Percentiles rank a stretch among this genome's conserved stretches.
Evolutionary conservation across 2,329 filamentous ascomycete genomes (phyloP).

Genomic region (Scedosporium boydii): DNA sequence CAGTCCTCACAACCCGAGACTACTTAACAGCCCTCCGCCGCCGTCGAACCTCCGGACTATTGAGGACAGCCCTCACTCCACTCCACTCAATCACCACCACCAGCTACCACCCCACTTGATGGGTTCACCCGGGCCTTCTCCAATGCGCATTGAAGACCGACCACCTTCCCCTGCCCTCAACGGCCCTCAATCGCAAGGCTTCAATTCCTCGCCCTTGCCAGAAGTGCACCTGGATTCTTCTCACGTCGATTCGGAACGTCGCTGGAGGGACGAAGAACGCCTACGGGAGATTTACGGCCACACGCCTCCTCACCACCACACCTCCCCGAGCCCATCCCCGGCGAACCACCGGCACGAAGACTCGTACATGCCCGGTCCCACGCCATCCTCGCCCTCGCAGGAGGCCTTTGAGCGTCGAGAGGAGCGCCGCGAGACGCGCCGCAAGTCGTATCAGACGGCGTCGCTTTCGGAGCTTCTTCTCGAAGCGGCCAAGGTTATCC

Average conservation of each 20-base stretch:
- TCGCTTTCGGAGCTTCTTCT: conserved; percentile 44
- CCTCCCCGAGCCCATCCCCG: conserved; percentile 2
- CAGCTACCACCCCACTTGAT: neutral
- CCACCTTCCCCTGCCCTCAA: neutral
- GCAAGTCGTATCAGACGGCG: conserved; percentile 26
- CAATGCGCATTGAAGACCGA: conserved; percentile 1
- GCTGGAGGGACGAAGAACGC: conserved; percentile 37
- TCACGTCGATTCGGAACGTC: conserved; percentile 22
- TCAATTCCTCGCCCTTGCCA: conserved; percentile 9
- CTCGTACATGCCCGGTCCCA: conserved; percentile 6
- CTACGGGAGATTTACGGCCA: conserved; percentile 45
- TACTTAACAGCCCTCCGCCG: neutral
- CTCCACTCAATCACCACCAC: neutral
- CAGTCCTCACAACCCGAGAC: neutral
- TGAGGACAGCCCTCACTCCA: neutral
- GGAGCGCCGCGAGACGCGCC: conserved; percentile 13
- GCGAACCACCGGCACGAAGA: conserved; percentile 4
- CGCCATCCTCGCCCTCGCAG: conserved; percentile 12
- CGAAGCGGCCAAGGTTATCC: conserved; percentile 41
- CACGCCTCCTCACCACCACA: conserved; percentile 10
- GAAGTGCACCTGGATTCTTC: conserved; percentile 9
- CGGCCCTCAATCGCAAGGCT: neutral
- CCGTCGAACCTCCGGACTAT: neutral
- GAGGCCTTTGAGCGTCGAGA: conserved; percentile 21
- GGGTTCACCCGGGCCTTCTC: conserved; percentile 7